Percentiles rank a stretch among this genome's conserved stretches.
These are phyloP conservation scores for Picochlorum sp. DNA, from an alignment of 139 green algal species.

Conservation along the genomic window DNA sequence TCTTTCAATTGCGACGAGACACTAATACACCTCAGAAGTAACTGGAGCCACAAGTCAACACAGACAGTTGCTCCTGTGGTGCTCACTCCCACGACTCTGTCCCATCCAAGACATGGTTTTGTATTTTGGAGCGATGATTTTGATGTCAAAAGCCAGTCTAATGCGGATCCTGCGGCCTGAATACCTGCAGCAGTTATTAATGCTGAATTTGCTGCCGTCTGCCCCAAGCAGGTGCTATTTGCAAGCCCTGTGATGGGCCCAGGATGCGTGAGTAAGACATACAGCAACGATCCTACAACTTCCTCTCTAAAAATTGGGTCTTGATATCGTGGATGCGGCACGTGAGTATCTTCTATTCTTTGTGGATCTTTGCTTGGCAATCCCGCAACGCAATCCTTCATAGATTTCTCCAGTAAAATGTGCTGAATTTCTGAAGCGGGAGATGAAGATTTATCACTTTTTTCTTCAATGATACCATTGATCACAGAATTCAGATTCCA, in stretches of 20 bases:
- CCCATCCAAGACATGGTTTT: conserved; percentile 60
- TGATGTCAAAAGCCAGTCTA: conserved; percentile 45
- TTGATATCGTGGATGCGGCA: conserved; percentile 8
- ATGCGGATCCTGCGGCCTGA: conserved; percentile 1
- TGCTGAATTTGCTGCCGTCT: background rate
- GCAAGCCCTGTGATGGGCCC: conserved; percentile 2
- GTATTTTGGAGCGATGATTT: conserved; percentile 45
- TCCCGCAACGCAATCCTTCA: conserved; percentile 22
- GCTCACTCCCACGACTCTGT: conserved; percentile 27
- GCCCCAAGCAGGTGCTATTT: background rate
- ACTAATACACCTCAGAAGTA: conserved; percentile 44
- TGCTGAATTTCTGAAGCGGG: too few species aligned
- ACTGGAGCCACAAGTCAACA: conserved; percentile 62
- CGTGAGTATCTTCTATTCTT: conserved; percentile 4
- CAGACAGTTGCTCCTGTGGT: conserved; percentile 52
- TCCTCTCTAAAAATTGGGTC: conserved; percentile 39
- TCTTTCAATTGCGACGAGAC: conserved; percentile 7
- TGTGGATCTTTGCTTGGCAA: conserved; percentile 4
- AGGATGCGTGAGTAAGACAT: conserved; percentile 26
- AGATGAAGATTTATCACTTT: background rate
- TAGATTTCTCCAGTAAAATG: background rate
- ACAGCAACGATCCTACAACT: conserved; percentile 33
- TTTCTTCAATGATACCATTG: background rate
- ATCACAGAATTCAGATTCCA: conserved; percentile 8
- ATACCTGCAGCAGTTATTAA: background rate